Evolutionary conservation across 768 basidiomycete genomes (phyloP), one percentile per base, ranked within the genome.

Genomic region (Psilocybe azurescens): DNA sequence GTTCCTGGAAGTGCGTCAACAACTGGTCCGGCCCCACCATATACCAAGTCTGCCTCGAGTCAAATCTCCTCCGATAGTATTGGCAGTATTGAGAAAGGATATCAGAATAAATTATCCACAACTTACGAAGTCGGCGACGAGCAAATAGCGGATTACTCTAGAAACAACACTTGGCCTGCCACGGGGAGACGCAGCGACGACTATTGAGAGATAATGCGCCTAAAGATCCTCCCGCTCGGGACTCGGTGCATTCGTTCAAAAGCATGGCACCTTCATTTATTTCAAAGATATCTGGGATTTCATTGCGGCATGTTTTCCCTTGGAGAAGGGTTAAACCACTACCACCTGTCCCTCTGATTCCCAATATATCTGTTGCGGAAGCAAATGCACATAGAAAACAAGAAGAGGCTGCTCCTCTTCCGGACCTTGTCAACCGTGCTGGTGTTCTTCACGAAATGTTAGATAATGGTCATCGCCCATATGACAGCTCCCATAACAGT

Each of bases 311-410:
- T 32, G 68, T 76, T 39, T 66, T 83, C 53, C 62, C 72, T 33
- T 80, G 83, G 82, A 75, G 78, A 60, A 81, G 72, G 60, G 64
- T 69, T 28, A 88, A 88, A 68, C 86, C 86, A 3, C 73, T 89
- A 14, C 87, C 88, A 6, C 87, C 86, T 1, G 78, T 89, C 28
- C 88, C 88, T 14, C 74, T 73, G 18, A 78, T 85, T 13, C 81
- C 85, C 2, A 72, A 81, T 51, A 79, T 81, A 18, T 72, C 83
- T 7, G 66, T 85, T 36, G 71, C 77, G 2, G 69, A 70, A 11
- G 83, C 83, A 61, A 72, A 70, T 56, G 79, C 78, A 39, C 74
- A 80, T 64, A 76, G 77, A 49, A 78, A 75, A 59, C 73, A 70
- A 49, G 88, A 88, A 51, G 79, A 82, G 41, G 68, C 74, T 50